Evolutionary conservation across 116 monocot species (phyloP).

Genomic region (Dioscorea cayenensis): DNA sequence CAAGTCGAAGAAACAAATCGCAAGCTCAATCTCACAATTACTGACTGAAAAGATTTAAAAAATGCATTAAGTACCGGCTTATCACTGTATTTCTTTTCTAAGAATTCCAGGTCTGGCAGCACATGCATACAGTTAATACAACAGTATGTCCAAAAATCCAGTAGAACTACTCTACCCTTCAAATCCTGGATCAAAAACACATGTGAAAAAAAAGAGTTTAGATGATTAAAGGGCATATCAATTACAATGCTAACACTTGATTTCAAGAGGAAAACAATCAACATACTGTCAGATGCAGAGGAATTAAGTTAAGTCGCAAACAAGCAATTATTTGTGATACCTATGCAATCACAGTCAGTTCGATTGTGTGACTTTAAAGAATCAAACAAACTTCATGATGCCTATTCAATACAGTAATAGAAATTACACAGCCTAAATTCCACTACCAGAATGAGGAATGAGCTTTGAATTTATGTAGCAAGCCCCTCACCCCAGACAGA

Average conservation of each 20-base stretch:
- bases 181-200: slow-evolving; percentile 57
- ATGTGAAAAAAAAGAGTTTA: background rate
- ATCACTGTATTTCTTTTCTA: slow-evolving; percentile 81
- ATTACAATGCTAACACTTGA: background rate
- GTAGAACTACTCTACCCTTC: slow-evolving; percentile 84
- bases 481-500: too few species aligned
- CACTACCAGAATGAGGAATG: too few species aligned
- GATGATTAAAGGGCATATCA: background rate
- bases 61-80: slow-evolving; percentile 52
- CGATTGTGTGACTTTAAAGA: too few species aligned
- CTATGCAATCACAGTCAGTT: too few species aligned
- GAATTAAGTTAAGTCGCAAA: too few species aligned
- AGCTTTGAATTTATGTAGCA: too few species aligned
- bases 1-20: background rate
- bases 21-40: background rate
- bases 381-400: too few species aligned
- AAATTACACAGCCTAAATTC: too few species aligned
- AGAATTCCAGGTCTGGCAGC: slow-evolving; percentile 82
- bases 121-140: slow-evolving; percentile 99
- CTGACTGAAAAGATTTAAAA: background rate
- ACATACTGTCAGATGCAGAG: too few species aligned
- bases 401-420: too few species aligned
- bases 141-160: slow-evolving; percentile 99
- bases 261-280: too few species aligned
- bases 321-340: too few species aligned